Base-by-base conservation (phyloP, 768 basidiomycete genomes). In the Leccinum olivaceopallidum region DNA sequence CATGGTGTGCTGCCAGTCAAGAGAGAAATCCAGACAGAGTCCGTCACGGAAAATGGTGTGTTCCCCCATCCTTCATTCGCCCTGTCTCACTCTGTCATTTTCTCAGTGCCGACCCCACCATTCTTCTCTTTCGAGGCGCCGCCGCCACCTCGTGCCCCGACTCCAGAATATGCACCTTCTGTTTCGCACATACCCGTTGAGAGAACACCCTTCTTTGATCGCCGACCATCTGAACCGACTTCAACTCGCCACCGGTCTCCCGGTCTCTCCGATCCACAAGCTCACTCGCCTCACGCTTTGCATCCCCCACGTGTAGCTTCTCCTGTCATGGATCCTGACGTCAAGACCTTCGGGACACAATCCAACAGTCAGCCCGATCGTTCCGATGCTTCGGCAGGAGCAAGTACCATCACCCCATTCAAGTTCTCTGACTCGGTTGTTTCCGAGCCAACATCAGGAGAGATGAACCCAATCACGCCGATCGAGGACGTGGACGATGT, bases 21-120 rank as follows among this genome's bases (percentile, higher is more conserved):
- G 20, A 48, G 32, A 32, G 42, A 39, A 18, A 22, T 48, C 30
- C 22, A 28, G 32, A 49, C 9, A 3, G 56, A 20, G 18, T 20
- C 24, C 53, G 22, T 55, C 22, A 6, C n/a, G 20, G 53, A 59
- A 58, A 42, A 56, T 37, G 59, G 68, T 72, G 39, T 47, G 61
- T 28, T 24, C 20, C 22, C 30, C 16, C 37, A 32, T 37, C 22
- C 10, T 39, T 55, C 28, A 18, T 63, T 22, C 39, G 18, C 52
- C 13, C 22, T 24, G 34, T 62, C 65, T 72, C 55, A 65, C 24
- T 32, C 24, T 32, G 0, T 18, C 20, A 47, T 32, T 52, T 32
- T 49, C 26, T n/a, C 8, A 70, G 63, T 56, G 12, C 30, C n/a
- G 24, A 14, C 53, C 6, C 9, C 57, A 50, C 56, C 53, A 32